These are phyloP conservation scores for Liquidambar formosana DNA, from an alignment of 164 flowering plant genomes.

Conservation along the genomic window DNA sequence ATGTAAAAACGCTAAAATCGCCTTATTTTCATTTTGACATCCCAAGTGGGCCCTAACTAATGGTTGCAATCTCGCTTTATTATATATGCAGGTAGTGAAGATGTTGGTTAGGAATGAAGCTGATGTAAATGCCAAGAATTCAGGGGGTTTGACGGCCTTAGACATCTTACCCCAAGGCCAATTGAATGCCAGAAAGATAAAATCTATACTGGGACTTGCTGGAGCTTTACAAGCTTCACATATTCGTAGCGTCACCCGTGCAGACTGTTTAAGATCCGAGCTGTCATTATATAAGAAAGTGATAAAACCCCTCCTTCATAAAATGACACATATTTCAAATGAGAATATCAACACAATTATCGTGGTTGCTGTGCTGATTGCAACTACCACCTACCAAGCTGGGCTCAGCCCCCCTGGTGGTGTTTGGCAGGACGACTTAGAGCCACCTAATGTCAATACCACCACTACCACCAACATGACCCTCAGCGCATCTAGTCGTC, in stretches of 20 bases:
- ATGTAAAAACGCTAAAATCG: too few relatives aligned
- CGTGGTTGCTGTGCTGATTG: conserved; percentile 18
- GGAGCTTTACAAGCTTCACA: neutral
- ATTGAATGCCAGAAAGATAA: neutral
- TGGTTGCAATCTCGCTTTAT: too few relatives aligned
- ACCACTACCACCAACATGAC: too few relatives aligned
- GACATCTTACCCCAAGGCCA: neutral
- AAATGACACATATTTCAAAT: neutral
- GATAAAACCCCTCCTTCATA: neutral
- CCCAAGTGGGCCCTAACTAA: too few relatives aligned
- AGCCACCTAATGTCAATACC: too few relatives aligned
- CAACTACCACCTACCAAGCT: conserved; percentile 21
- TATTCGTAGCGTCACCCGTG: neutral
- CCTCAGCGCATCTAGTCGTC: too few relatives aligned
- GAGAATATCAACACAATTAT: conserved; percentile 7
- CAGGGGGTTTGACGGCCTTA: conserved; percentile 4
- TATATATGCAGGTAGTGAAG: conserved; percentile 2
- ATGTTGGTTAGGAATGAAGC: neutral
- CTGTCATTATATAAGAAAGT: neutral
- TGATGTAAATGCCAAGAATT: conserved; percentile 8
- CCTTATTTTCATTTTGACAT: too few relatives aligned
- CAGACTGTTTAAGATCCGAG: neutral
- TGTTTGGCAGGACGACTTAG: neutral
- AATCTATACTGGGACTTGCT: neutral
- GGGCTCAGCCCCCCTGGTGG: conserved; percentile 17